Base-by-base conservation (phyloP, 352 stramenopile genomes). In the Globisporangium parvum region DNA sequence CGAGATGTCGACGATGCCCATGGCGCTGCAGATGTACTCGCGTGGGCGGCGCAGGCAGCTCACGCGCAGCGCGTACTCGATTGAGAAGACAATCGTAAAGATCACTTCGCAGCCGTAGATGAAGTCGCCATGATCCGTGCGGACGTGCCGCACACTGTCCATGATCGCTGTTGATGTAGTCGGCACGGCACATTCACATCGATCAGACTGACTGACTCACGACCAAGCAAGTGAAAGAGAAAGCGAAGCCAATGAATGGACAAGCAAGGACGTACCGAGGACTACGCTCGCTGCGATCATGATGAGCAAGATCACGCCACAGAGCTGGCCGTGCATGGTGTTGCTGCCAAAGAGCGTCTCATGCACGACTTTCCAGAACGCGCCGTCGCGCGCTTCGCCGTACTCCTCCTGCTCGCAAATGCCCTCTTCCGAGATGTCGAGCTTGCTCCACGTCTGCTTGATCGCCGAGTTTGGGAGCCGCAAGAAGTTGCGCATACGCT, bases 271-370 rank as follows among this genome's bases (percentile, higher is more conserved):
- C 73, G 52, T 47, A 88, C 80, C 80, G 33, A 87, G 62, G 4
- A 79, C 60, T 14, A 91, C 78, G 51, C 80, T 91, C 45, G 73
- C 81, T 8, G 80, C 75, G 53, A 91, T 81, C 72, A 91, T 85
- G 5, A 87, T 57, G 11, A 91, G 65, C 55, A 91, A 52, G 28
- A 88, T 60, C 17, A 88, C 66, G 39, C 71, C 80, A 24, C 72
- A 69, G 21, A 75, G 55, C 51, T 88, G 80, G 8, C 80, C 80
- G 47, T 71, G 71, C 20, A 66, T 66, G 40, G 78, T 88, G 23
- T 57, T 77, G 69, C 73, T 88, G 35, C 75, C 70, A 52, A 88
- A 88, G 51, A 91, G 77, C 48, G 80, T 77, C 51, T 88, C 71
- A 59, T 91, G 77, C 11, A 87, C 70, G n/a, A 66, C 55, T 46